Percentiles rank a stretch among this genome's conserved stretches.
Evolutionary conservation across 78 protist genomes (phyloP).

Genomic region (Tieghemostelium lacteum): DNA sequence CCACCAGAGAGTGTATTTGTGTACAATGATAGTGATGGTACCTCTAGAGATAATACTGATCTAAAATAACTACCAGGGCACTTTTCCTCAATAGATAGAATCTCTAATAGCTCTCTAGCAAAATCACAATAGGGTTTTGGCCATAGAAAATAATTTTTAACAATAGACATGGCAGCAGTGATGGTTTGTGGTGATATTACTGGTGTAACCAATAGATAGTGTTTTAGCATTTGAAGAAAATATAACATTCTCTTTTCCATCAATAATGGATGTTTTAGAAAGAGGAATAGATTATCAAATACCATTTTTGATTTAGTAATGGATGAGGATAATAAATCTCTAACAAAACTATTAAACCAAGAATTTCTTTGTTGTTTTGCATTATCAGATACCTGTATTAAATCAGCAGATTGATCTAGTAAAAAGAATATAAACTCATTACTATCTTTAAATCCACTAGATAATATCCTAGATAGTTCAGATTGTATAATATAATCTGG

Average conservation of each 20-base stretch:
- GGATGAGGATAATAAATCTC: conserved; percentile 2
- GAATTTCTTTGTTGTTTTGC: neutral
- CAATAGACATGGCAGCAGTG: conserved; percentile 13
- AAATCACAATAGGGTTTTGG: conserved; percentile 66
- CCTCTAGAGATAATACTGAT: conserved; percentile 6
- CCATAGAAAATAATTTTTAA: conserved; percentile 42
- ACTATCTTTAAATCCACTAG: conserved; percentile 30
- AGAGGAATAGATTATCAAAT: conserved; percentile 52
- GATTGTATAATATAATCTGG: neutral
- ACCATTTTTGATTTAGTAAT: conserved; percentile 16
- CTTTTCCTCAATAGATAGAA: conserved; percentile 35
- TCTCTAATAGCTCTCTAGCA: conserved; percentile 52
- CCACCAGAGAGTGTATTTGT: neutral
- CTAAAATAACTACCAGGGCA: conserved; percentile 58
- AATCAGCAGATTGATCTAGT: conserved; percentile 52
- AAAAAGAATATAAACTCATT: conserved; percentile 57
- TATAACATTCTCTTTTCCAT: conserved; percentile 36
- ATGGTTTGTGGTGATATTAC: neutral
- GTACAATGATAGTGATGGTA: conserved; percentile 19
- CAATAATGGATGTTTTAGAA: conserved; percentile 64
- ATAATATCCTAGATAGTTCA: conserved; percentile 7
- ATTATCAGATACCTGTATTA: neutral
- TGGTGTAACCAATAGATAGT: conserved; percentile 41
- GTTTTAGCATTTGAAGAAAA: conserved; percentile 71
- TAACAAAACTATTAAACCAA: conserved; percentile 32